These are phyloP conservation scores for Dictyostelium firmibasis DNA, from an alignment of 78 protist genomes.

Conservation along the genomic window DNA sequence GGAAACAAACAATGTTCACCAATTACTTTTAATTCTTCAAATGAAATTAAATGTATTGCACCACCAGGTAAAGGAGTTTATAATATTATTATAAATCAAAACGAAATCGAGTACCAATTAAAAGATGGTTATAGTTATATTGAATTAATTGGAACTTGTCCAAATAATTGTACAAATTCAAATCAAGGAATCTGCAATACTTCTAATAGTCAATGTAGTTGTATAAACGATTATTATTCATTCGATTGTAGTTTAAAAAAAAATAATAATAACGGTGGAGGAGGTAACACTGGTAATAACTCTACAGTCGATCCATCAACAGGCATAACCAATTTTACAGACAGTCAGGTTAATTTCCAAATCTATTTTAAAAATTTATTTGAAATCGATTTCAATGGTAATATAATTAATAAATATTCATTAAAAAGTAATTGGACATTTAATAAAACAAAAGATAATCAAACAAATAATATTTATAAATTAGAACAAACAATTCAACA, in stretches of 20 bases:
- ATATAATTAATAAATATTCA: neutral
- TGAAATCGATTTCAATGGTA: neutral
- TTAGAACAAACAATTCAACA: neutral
- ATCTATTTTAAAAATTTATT: too few species aligned
- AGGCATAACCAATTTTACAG: neutral
- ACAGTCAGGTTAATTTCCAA: neutral
- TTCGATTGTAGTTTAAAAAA: neutral
- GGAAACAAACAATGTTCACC: neutral
- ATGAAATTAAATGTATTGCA: neutral
- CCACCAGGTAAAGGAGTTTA: neutral
- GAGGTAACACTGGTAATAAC: too few species aligned
- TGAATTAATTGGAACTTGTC: neutral
- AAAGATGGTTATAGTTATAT: neutral
- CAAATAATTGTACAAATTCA: neutral
- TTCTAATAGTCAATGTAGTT: neutral
- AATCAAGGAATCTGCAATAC: neutral
- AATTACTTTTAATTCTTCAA: neutral
- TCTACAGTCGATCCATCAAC: neutral
- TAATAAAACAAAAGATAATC: neutral
- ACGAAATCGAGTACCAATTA: neutral
- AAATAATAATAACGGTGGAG: neutral
- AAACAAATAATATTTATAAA: too few species aligned
- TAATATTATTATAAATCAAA: neutral
- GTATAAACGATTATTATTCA: neutral
- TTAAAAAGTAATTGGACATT: neutral